These are phyloP conservation scores for Didymella keratinophila DNA, from an alignment of 2,329 filamentous ascomycete genomes.

Conservation along the genomic window DNA sequence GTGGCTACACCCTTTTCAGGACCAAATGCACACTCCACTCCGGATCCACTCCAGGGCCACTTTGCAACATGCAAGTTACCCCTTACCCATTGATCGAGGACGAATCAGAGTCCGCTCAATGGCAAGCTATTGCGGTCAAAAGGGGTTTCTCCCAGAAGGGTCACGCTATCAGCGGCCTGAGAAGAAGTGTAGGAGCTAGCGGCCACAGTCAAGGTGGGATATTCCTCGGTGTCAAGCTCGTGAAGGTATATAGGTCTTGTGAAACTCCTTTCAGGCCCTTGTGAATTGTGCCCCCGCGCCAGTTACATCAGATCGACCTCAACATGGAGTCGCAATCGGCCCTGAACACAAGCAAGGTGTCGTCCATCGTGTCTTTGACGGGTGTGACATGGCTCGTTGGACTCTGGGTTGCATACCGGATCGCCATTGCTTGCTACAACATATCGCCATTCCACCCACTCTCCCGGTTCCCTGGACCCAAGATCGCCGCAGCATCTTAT, in stretches of 20 bases:
- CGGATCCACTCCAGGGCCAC: constrained; percentile 11
- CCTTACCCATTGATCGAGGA: neutral
- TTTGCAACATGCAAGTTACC: constrained; percentile 8
- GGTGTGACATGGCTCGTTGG: constrained; percentile 24
- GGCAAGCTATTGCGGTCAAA: constrained; percentile 10
- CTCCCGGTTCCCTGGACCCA: constrained; percentile 39
- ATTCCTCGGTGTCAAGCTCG: constrained; percentile 1
- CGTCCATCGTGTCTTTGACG: constrained; percentile 24
- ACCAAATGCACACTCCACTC: neutral
- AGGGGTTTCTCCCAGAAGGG: constrained; percentile 6
- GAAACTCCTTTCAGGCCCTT: constrained; percentile 15
- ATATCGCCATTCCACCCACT: constrained; percentile 37
- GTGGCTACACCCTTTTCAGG: neutral
- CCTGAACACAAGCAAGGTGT: constrained; percentile 18
- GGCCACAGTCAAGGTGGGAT: constrained; percentile 15
- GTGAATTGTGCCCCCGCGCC: constrained; percentile 14
- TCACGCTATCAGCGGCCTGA: constrained; percentile 10
- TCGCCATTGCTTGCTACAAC: constrained; percentile 33
- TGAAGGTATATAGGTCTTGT: constrained; percentile 27
- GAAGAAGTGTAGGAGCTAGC: constrained; percentile 8
- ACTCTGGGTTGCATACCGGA: constrained; percentile 31
- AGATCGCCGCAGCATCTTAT: constrained; percentile 39
- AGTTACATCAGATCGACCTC: constrained; percentile 6
- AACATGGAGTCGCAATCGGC: constrained; percentile 31
- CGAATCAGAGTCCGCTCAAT: constrained; percentile 12